These are phyloP conservation scores for Colletotrichum sp. DNA, from an alignment of 2,329 filamentous ascomycete species.

Conservation along the genomic window DNA sequence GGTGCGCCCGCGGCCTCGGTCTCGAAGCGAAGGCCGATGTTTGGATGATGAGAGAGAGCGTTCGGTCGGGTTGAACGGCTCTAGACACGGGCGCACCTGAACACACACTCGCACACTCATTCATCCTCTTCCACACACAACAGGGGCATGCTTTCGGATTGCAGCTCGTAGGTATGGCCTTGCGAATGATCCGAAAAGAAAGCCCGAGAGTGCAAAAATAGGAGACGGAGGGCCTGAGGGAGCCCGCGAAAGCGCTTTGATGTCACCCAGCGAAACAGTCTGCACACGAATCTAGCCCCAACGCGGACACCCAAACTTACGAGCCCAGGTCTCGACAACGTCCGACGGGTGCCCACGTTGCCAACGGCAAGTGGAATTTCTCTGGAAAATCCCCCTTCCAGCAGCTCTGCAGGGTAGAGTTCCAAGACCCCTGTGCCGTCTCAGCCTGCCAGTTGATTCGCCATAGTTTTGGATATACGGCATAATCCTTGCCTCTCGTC, in stretches of 20 bases:
- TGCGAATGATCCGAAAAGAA: not conserved
- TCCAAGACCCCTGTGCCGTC: constrained; percentile 15
- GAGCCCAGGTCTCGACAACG: not conserved
- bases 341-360: not conserved
- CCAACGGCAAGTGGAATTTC: not conserved
- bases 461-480: constrained; percentile 16
- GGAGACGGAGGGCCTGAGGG: not conserved
- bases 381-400: not conserved
- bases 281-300: not conserved
- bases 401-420: not conserved
- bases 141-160: not conserved
- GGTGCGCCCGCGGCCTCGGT: constrained; percentile 5
- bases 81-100: not conserved
- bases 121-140: not conserved
- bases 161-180: not conserved
- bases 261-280: constrained; percentile 13
- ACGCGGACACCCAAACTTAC: not conserved
- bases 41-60: not conserved
- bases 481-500: constrained; percentile 5
- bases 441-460: constrained; percentile 14
- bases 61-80: not conserved
- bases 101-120: not conserved
- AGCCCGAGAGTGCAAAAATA: constrained; percentile 10
- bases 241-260: constrained; percentile 2
- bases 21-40: constrained; percentile 5